Evolutionary conservation across 495 filamentous ascomycete genomes (phyloP), one percentile per base, ranked within the genome.

Genomic region (Penicillium silybi): DNA sequence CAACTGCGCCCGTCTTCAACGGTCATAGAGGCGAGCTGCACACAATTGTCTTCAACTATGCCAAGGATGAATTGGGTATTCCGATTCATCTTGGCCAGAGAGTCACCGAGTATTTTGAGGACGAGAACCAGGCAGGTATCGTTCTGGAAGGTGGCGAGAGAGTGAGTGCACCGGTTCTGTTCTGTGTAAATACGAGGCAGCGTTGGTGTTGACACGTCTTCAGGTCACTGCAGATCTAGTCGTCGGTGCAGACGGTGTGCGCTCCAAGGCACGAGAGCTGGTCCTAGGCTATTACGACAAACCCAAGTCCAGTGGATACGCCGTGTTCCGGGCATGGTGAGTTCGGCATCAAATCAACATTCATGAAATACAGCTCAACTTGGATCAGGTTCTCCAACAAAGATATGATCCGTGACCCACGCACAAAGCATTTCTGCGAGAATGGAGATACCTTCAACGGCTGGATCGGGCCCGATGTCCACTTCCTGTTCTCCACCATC

Each of bases 401-500:
- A 4, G 76, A 81, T 34, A 76, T 84, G 54, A 74, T 79, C n/a
- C 74, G 77, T 32, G 83, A 88, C 62, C 83, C 84, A 6, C 67
- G 83, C 11, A 79, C 81, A 10, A 72, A 67, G 35, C 79, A 79
- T 44, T 75, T 84, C 41, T 83, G 84, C 13, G 75, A 77, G 25
- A 78, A 85, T 50, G 83, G 84, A n/a, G 84, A 87, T 52, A 78
- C 78, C 0, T 83, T 84, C 54, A 72, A 79, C 20, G 80, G 78
- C 34, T 65, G 62, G 62, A 58, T 65, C 17, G 62, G 62, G 7
- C 57, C 59, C 16, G 59, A 58, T 23, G 57, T 63, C 15, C 56
- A 63, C 40, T 56, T 63, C 13, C 45, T 58, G 4, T 52, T 63
- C 23, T 63, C 48, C 6, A 59, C 48, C 25, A 56, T 55, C 11